Conservation (phyloP, 179 eudicot genomes). For the Beta macrorhiza region DNA sequence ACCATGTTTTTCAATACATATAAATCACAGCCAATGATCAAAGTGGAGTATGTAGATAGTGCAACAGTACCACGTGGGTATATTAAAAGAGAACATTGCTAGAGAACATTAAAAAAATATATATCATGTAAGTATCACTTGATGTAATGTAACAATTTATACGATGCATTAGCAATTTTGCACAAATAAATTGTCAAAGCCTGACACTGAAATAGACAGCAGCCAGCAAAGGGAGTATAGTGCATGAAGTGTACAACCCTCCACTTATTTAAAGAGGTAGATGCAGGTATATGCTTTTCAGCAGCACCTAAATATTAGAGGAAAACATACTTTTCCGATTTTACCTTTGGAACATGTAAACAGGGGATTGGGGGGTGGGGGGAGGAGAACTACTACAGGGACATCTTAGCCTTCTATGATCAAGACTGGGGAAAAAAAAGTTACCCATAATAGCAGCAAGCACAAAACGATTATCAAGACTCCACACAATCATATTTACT, state of each 20-base stretch:
- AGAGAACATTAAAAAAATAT: not conserved
- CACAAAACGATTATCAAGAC: slow-evolving; percentile 95
- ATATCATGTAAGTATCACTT: no score
- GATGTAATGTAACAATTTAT: no score
- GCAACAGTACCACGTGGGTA: no score
- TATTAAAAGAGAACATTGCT: no score
- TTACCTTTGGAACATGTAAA: not conserved
- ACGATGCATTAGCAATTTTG: not conserved
- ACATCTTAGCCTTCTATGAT: slow-evolving; percentile 12
- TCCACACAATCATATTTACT: slow-evolving; percentile 96
- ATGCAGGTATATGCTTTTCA: not conserved
- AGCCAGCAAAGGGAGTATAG: not conserved
- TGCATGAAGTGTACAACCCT: not conserved
- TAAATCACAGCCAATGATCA: no score
- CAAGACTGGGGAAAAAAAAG: slow-evolving; percentile 16
- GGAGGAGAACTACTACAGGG: not conserved
- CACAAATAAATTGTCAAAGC: not conserved
- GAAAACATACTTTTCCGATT: not conserved
- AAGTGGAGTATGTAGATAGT: no score
- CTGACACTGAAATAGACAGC: not conserved
- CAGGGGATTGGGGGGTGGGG: not conserved
- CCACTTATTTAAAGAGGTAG: not conserved
- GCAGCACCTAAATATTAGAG: not conserved
- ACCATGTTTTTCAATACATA: no score
- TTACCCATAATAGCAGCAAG: slow-evolving; percentile 99